Evolutionary conservation across 805 yeast genomes (phyloP), one percentile per base, ranked within the genome.

Genomic region (Komagataella kurtzmanii): DNA sequence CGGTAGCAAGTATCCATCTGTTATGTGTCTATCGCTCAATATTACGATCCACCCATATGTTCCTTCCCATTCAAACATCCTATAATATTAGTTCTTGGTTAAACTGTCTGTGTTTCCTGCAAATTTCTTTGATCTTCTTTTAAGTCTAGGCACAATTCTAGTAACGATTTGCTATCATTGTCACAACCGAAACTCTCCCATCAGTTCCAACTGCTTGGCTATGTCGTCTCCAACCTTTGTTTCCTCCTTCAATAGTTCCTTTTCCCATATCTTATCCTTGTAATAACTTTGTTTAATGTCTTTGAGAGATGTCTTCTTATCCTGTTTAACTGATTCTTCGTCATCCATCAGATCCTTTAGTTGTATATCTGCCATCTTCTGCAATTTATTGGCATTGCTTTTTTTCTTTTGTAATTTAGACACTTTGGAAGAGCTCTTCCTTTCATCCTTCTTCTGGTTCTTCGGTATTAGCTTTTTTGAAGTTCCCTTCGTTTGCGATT

Each of bases 131-230:
- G 12, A 14, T 30, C n/a, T 30, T 30, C 23, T 21, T 44, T 19
- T 44, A 10, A 3, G 18, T 19, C 10, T 21, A 21, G 23, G 23
- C 6, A 6, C 23, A 21, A 21, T 21, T 21, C 4, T 21, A 21
- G 23, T 21, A 21, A 21, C 23, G 23, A 21, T 21, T 3, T 21
- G 23, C 23, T 3, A 21, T 5, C 4, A 21, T 7, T 12, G 8
- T 47, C 30, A 65, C 30, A 71, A 59, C 24, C 60, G 72, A 63
- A 76, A 68, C 3, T 71, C 78, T 17, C 73, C 69, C 18, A 77
- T 65, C 56, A 76, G 54, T 52, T 77, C 80, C 54, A 77, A 56
- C 59, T 77, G 81, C 48, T 61, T 61, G 17, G 68, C 63, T 40
- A 77, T 55, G 50, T 75, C 80, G 45, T 60, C 58, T n/a, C 73